Base-by-base conservation (phyloP, 345 rosid species). In the Tarenaya hassleriana region DNA sequence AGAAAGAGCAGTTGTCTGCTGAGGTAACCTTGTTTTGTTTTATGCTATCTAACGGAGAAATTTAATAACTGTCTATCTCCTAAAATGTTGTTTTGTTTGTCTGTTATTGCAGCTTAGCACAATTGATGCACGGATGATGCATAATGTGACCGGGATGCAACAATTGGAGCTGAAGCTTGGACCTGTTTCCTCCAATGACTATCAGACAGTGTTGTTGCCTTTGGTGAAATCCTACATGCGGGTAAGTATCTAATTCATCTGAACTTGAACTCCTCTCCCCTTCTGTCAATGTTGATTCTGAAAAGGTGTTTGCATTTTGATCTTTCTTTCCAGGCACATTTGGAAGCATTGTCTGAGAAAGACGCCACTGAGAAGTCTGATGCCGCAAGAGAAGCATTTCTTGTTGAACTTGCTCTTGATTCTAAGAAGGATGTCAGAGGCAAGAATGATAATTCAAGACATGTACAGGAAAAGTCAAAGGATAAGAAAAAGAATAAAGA, bases 281-380 rank as follows among this genome's bases (percentile, higher is more conserved):
- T 47, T 54, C 29, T 18, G 27, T 16, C 39, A 40, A 60, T 41
- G 35, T 48, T 44, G 21, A 47, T 47, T 44, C 35, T 8, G 47
- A 20, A 56, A 11, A 38, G 41, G 17, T 50, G 38, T 37, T 34
- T 42, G 32, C 4, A 37, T 53, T 29, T n/a, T 33, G 34, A 54
- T 62, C 12, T 47, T 41, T 38, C 39, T 24, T 16, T 38, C 41
- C 58, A 92, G 98, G 79, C 83, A 51, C 82, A 64, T 70, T 77
- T 92, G 73, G 96, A 88, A 83, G 82, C 80, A 65, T 78, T 85
- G 69, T 94, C 91, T 34, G 94, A 88, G 77, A 88, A 83, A 75
- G 83, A 85, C 78, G 98, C 95, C 51, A 88, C 80, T 31, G 94
- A 88, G 77, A 88, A 81, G 77, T 81, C 98, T 68, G 94, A 92